These are phyloP conservation scores for Echites panduratus DNA, from an alignment of 257 asterid species.

Conservation along the genomic window DNA sequence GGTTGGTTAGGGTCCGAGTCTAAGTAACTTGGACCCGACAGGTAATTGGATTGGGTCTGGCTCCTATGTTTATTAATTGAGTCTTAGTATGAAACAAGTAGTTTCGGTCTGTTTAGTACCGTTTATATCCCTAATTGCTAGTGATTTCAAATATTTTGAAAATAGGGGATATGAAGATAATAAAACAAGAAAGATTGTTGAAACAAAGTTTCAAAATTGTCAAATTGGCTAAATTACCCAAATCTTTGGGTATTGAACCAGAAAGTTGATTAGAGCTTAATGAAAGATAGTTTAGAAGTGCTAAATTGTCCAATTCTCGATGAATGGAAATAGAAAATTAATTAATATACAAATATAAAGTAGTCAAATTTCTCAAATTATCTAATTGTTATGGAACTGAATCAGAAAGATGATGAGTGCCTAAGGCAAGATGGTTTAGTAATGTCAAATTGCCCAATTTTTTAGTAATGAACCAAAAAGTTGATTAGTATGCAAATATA, in stretches of 20 bases:
- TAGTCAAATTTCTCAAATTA: neutral
- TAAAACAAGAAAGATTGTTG: too few relatives aligned
- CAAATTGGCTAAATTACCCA: too few relatives aligned
- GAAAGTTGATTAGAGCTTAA: neutral
- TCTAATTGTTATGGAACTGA: conserved; percentile 5
- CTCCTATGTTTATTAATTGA: too few relatives aligned
- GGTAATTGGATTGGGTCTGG: too few relatives aligned
- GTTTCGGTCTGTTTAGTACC: too few relatives aligned
- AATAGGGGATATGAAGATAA: too few relatives aligned
- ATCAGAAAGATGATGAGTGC: neutral
- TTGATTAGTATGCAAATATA: neutral
- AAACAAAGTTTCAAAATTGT: too few relatives aligned
- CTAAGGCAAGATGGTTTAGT: neutral
- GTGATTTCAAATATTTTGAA: too few relatives aligned
- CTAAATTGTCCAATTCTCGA: neutral
- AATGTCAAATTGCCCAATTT: neutral
- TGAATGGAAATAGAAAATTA: conserved; percentile 16
- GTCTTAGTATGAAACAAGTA: too few relatives aligned
- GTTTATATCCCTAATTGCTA: too few relatives aligned
- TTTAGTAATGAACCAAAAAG: neutral
- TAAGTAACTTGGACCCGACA: too few relatives aligned
- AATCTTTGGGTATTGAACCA: neutral
- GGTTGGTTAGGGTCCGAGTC: too few relatives aligned
- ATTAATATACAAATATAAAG: neutral
- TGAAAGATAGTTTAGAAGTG: neutral